A percentile compares a stretch with the other conserved stretches of the same genome.
Conservation (phyloP, 148 eudicot species). For the Chenopodium suecicum region DNA sequence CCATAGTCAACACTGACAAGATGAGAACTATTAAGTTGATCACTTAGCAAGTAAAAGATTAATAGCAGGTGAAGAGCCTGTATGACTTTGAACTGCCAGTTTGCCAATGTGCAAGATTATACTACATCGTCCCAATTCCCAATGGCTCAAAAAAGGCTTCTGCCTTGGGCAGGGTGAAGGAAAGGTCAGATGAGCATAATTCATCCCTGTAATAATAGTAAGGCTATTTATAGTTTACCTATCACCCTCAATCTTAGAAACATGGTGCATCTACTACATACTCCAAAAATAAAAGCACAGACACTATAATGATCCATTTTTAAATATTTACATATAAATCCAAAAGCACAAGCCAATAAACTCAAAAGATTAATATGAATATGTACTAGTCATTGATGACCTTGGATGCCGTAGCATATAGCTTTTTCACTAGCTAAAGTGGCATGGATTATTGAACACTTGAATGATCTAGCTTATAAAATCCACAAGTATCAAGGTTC, state of each 20-base stretch:
- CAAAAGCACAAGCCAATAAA: background rate
- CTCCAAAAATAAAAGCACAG: background rate
- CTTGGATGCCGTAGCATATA: background rate
- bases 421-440: background rate
- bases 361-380: background rate
- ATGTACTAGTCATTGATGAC: background rate
- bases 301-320: background rate
- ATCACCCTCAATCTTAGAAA: background rate
- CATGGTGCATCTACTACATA: background rate
- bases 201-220: background rate
- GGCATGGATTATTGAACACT: no score
- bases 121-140: background rate
- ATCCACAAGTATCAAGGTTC: background rate
- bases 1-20: background rate
- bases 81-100: slow-evolving; percentile 3
- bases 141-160: background rate
- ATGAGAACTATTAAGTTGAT: slow-evolving; percentile 11
- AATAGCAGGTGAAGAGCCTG: background rate
- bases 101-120: background rate
- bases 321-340: background rate
- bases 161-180: background rate
- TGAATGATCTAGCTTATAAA: background rate
- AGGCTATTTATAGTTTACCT: background rate
- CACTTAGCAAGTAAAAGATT: background rate
- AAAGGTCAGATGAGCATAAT: background rate